Percentiles rank a stretch among this genome's conserved stretches.
Evolutionary conservation across 805 yeast species (phyloP).

Genomic region (Metschnikowia santaceciliae): DNA sequence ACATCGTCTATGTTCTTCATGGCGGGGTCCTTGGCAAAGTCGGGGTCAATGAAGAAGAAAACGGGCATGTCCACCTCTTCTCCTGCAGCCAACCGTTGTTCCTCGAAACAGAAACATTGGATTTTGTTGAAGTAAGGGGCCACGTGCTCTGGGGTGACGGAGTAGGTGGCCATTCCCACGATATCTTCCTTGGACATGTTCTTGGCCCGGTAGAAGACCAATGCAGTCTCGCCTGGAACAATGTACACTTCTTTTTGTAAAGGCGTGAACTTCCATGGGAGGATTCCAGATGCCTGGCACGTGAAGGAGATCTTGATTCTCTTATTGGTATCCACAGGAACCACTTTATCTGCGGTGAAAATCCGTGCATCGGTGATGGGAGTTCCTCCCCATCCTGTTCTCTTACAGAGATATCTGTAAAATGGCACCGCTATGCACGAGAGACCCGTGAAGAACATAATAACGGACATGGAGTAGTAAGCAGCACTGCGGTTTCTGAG

Average conservation of each 20-base stretch:
- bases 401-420: slow-evolving; percentile 84
- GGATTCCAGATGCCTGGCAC: slow-evolving; percentile 81
- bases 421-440: slow-evolving; percentile 91
- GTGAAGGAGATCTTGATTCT: slow-evolving; percentile 84
- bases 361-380: slow-evolving; percentile 81
- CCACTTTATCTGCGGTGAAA: slow-evolving; percentile 81
- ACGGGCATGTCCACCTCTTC: slow-evolving; percentile 99
- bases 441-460: slow-evolving; percentile 66
- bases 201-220: slow-evolving; percentile 91
- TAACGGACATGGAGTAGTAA: slow-evolving; percentile 65
- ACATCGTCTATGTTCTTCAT: slow-evolving; percentile 90
- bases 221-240: slow-evolving; percentile 95
- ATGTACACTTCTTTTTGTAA: slow-evolving; percentile 90
- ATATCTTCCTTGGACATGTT: slow-evolving; percentile 83
- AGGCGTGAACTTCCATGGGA: slow-evolving; percentile 95
- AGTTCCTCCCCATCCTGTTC: slow-evolving; percentile 95
- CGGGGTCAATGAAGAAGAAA: slow-evolving; percentile 95
- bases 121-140: slow-evolving; percentile 96
- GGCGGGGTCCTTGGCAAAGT: slow-evolving; percentile 85
- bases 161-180: slow-evolving; percentile 97
- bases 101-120: slow-evolving; percentile 98
- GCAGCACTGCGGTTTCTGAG: slow-evolving; percentile 52
- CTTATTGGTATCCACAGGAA: slow-evolving; percentile 82
- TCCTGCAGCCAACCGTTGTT: slow-evolving; percentile 87
- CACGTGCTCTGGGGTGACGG: slow-evolving; percentile 93